Evolutionary conservation across 352 stramenopile genomes (phyloP).

Genomic region (Phytophthora sp.): DNA sequence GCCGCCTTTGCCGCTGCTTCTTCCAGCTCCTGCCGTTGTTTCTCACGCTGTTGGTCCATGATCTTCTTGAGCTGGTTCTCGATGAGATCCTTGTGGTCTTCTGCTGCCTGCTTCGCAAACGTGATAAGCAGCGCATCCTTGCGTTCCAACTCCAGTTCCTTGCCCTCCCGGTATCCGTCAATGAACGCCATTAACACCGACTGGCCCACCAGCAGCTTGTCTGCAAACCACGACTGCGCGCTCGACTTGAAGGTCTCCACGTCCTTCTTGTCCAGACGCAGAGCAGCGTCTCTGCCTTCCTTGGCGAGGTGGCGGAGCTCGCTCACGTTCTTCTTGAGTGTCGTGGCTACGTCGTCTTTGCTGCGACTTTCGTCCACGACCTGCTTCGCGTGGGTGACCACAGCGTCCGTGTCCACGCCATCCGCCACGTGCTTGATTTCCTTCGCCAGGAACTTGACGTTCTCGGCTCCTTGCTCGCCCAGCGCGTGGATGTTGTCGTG

Average conservation of each 20-base stretch:
- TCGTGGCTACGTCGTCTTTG: constrained; percentile 71
- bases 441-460: constrained; percentile 62
- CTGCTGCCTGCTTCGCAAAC: constrained; percentile 75
- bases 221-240: constrained; percentile 78
- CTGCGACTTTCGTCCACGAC: constrained; percentile 70
- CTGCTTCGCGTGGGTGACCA: constrained; percentile 60
- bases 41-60: constrained; percentile 62
- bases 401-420: constrained; percentile 67
- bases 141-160: constrained; percentile 74
- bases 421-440: constrained; percentile 58
- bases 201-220: constrained; percentile 87
- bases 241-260: constrained; percentile 65
- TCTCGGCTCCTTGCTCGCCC: constrained; percentile 47
- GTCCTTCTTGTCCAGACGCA: constrained; percentile 67
- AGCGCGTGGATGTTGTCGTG: constrained; percentile 65
- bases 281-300: constrained; percentile 56
- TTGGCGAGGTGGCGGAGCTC: constrained; percentile 73
- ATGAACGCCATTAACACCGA: constrained; percentile 85
- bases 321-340: constrained; percentile 71
- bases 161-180: constrained; percentile 80
- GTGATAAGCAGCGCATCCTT: constrained; percentile 77
- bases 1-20: constrained; percentile 14
- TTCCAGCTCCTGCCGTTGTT: constrained; percentile 47
- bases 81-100: constrained; percentile 76
- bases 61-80: constrained; percentile 76